Conservation (phyloP, 2,329 filamentous ascomycete genomes). For the Alternaria triticimaculans region DNA sequence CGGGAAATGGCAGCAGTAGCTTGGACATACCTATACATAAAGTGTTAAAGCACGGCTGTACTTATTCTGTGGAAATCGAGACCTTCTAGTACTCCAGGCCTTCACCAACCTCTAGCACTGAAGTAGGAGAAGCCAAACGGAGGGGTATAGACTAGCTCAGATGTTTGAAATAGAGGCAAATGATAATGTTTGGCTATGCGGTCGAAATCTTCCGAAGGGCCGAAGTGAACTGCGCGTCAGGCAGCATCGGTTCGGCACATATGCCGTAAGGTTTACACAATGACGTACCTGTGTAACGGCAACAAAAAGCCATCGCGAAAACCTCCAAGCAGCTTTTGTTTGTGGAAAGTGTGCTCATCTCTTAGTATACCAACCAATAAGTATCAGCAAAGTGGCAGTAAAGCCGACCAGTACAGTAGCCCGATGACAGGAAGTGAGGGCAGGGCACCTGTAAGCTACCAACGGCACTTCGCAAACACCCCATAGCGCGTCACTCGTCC, state of each 20-base stretch:
- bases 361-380: neutral
- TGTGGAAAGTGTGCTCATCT: fast-evolving
- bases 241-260: neutral
- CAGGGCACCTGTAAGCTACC: fast-evolving
- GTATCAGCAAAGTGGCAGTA: neutral
- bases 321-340: neutral
- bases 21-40: fast-evolving
- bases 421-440: neutral
- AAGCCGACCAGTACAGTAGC: neutral
- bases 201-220: neutral
- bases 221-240: neutral
- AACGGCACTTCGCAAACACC: neutral
- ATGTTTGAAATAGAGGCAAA: neutral
- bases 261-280: neutral
- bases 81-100: neutral
- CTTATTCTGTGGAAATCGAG: neutral
- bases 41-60: fast-evolving
- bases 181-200: neutral
- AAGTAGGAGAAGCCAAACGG: neutral
- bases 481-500: neutral
- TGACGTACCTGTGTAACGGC: slow-evolving; percentile 3
- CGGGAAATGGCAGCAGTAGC: neutral
- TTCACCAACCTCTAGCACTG: neutral
- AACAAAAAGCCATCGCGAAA: neutral
- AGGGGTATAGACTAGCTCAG: neutral